Conservation (phyloP, 1,284 basidiomycete genomes). For the Ceratobasidium theobromae region DNA sequence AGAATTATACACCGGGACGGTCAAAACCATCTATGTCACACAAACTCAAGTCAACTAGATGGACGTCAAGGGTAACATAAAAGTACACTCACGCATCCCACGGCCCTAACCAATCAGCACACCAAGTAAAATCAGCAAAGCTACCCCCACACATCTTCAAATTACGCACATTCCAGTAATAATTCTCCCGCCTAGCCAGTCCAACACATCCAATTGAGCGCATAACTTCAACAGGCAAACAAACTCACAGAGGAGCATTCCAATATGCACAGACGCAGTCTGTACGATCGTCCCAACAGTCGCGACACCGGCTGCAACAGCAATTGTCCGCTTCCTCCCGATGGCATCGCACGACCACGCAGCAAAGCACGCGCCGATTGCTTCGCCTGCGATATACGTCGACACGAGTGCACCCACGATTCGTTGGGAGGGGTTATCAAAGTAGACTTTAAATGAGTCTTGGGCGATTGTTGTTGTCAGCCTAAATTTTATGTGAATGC, state of each 20-base stretch:
- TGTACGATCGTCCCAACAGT: constrained; percentile 10
- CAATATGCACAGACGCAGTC: constrained; percentile 18
- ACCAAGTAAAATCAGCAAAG: background rate
- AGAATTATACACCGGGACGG: constrained; percentile 20
- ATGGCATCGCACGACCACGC: constrained; percentile 21
- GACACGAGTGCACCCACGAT: constrained; percentile 16
- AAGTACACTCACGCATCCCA: constrained; percentile 6
- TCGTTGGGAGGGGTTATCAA: constrained; percentile 3
- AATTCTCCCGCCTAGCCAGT: constrained; percentile 13
- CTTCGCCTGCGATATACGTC: constrained; percentile 21
- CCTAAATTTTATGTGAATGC: background rate
- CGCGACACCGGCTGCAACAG: background rate
- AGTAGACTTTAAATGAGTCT: constrained; percentile 23
- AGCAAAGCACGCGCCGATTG: constrained; percentile 17
- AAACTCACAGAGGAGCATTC: constrained; percentile 15
- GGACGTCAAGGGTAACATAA: too few species aligned
- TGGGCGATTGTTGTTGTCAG: constrained; percentile 23
- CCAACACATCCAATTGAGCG: background rate
- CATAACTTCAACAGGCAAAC: background rate
- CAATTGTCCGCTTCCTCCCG: constrained; percentile 7
- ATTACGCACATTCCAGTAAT: constrained; percentile 18
- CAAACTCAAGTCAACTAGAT: too few species aligned
- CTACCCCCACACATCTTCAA: background rate
- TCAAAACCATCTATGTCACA: constrained; percentile 11
- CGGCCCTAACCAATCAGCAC: background rate